Base-by-base conservation (phyloP, 2,329 filamentous ascomycete species). In the Alternaria sp. region DNA sequence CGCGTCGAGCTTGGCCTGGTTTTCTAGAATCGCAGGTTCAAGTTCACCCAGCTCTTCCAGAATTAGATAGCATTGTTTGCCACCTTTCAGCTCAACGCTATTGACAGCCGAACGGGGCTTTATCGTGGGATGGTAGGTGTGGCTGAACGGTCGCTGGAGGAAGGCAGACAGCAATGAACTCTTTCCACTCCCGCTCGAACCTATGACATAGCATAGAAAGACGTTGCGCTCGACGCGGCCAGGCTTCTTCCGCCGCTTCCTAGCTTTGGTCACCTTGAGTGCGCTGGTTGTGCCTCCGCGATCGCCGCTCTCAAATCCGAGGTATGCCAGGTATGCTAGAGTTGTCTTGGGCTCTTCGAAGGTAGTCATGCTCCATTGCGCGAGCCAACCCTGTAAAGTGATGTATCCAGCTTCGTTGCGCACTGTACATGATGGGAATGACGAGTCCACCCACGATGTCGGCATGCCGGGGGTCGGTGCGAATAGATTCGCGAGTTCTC, bases 301-400 rank as follows among this genome's bases (percentile, higher is more conserved):
- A 71, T 91, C 92, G 2, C 88, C 84, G 3, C 92, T 90, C 77
- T 98, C 96, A 74, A 97, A 99, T 1, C 96, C 96, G 3, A 99
- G 89, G 77, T 97, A 97, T 4, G 96, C 96, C 3, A 99, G 88
- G 78, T 99, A 99, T 72, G 96, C 94, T 5, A 99, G 86, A 0
- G 96, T 98, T 0, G 93, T 97, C 77, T 96, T 96, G 12, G 96
- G 95, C 60, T 96, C 94, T 64, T 96, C 89, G 74, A 98, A 99
- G 0, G 96, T 99, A 0, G 96, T 99, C 96, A 99, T 99, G 78
- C 94, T 97, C 96, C 96, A 99, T 75, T 99, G 96, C 5, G 96
- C 96, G 41, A 99, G 87, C 96, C 96, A 99, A 2, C 96, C 96
- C 79, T 99, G 96, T 5, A 99, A 85, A 1, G 96, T 99, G 65